These are phyloP conservation scores for Zalaria obscura DNA, from an alignment of 2,329 filamentous ascomycete genomes.

Conservation along the genomic window DNA sequence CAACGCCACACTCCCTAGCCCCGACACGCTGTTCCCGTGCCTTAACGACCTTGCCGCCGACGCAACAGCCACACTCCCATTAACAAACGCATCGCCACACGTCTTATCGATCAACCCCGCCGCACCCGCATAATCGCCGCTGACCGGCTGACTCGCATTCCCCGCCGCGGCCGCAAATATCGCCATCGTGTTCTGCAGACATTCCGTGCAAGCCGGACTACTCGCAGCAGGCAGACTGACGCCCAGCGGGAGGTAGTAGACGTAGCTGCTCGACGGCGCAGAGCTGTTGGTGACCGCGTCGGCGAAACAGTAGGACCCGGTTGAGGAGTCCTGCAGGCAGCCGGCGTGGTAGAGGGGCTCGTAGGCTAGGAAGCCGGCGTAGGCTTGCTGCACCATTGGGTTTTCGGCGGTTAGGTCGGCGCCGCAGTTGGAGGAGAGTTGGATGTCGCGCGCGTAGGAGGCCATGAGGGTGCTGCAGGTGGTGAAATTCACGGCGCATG, in stretches of 20 bases:
- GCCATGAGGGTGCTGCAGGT: conserved; percentile 54
- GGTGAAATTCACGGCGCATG: conserved; percentile 54
- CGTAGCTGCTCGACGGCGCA: conserved; percentile 54
- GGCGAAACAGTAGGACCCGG: conserved; percentile 61
- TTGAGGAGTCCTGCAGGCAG: conserved; percentile 50
- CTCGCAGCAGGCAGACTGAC: conserved; percentile 50
- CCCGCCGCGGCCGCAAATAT: conserved; percentile 59
- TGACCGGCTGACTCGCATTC: conserved; percentile 52
- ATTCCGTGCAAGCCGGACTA: conserved; percentile 60
- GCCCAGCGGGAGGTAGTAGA: conserved; percentile 79
- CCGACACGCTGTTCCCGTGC: too few species aligned
- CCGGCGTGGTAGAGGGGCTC: conserved; percentile 63
- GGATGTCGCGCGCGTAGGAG: conserved; percentile 51
- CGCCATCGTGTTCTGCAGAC: conserved; percentile 67
- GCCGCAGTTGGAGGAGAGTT: conserved; percentile 49
- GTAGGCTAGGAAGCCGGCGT: conserved; percentile 64
- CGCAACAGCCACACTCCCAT: conserved; percentile 24
- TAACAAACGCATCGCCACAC: conserved; percentile 43
- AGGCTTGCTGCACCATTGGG: conserved; percentile 57
- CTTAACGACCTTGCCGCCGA: not conserved
- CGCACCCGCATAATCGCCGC: conserved; percentile 53
- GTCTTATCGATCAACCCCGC: conserved; percentile 57
- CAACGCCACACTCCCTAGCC: too few species aligned
- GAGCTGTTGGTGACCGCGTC: conserved; percentile 67
- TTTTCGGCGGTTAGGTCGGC: conserved; percentile 55